phyloP scores from a whole-genome alignment of 495 filamentous ascomycete genomes.

The Cercophora scortea region DNA sequence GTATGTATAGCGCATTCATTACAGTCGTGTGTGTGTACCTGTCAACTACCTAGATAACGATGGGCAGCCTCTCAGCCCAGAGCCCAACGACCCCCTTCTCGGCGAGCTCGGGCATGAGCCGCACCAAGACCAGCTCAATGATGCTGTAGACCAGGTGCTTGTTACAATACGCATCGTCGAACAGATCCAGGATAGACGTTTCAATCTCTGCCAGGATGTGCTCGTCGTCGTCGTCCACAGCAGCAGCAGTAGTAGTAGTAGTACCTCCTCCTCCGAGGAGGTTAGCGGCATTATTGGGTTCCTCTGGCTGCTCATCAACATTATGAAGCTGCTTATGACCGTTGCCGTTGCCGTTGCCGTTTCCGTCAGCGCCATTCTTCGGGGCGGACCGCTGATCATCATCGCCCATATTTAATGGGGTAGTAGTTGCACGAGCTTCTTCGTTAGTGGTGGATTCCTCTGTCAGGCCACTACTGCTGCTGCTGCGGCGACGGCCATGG shows the following conservation, averaged over 20 bases:
- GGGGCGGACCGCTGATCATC: conserved; percentile 4
- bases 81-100: conserved; percentile 65
- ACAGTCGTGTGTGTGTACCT: too few relatives aligned
- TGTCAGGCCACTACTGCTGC: background rate
- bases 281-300: too few relatives aligned
- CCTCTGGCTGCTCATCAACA: too few relatives aligned
- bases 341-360: background rate
- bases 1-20: background rate
- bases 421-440: too few relatives aligned
- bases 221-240: conserved; percentile 24
- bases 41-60: conserved; percentile 14
- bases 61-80: conserved; percentile 59
- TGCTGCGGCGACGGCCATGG: conserved; percentile 19
- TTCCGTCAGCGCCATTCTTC: background rate
- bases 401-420: background rate
- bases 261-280: background rate
- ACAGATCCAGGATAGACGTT: conserved; percentile 56
- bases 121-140: conserved; percentile 68
- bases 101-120: conserved; percentile 75
- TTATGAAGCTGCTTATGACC: too few relatives aligned
- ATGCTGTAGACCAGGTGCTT: conserved; percentile 76
- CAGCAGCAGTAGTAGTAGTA: background rate
- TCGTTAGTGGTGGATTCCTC: too few relatives aligned
- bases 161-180: conserved; percentile 79
- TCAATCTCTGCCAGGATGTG: conserved; percentile 40